Base-by-base conservation (phyloP, 2,329 filamentous ascomycete species). In the Hortaea sp. region DNA sequence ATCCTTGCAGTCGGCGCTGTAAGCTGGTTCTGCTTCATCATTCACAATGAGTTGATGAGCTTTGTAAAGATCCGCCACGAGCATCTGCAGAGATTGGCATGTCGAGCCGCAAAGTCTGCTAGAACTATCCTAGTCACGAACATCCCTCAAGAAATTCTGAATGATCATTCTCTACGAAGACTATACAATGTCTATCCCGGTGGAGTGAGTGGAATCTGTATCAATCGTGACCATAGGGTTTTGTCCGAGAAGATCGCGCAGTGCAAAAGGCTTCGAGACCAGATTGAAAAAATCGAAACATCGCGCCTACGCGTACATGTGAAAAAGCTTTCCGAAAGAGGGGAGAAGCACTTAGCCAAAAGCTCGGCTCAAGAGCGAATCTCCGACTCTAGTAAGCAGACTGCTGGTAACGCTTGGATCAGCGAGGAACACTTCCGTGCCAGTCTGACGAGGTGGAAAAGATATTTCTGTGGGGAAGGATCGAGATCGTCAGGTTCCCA, bases 121-220 rank as follows among this genome's bases (percentile, higher is more conserved):
- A 98, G 90, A 5, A 98, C 92, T 0, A 90, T 98, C 41, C 75
- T 98, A 5, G 88, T 98, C 44, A 92, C 84, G 53, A 84, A 84
- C 7, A 95, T 98, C 44, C 92, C 92, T 1, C 72, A 77, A 35
- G 94, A 94, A 60, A 97, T 90, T 92, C 78, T 94, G 6, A 88
- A 78, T 2, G 77, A 87, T 42, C 82, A 94, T 39, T 86, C 87
- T 0, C 74, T 98, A 4, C 77, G 81, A 47, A 84, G 84, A 0
- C 73, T 98, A 0, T 98, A 94, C 59, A 92, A 98, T 63, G 89
- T 97, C 1, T 97, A 95, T 57, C 92, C 92, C 0, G 92, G 92
- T 13, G 92, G 92, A 29, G 84, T 98, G 60, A 80, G 87, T 49
- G 97, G 97, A 56, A 85, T 98, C 41, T 98, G 90, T 89, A 82